Percentiles rank a stretch among this genome's conserved stretches.
phyloP scores from a whole-genome alignment of 192 early-diverging fungal genomes.

The Mycoemilia scoparia region DNA sequence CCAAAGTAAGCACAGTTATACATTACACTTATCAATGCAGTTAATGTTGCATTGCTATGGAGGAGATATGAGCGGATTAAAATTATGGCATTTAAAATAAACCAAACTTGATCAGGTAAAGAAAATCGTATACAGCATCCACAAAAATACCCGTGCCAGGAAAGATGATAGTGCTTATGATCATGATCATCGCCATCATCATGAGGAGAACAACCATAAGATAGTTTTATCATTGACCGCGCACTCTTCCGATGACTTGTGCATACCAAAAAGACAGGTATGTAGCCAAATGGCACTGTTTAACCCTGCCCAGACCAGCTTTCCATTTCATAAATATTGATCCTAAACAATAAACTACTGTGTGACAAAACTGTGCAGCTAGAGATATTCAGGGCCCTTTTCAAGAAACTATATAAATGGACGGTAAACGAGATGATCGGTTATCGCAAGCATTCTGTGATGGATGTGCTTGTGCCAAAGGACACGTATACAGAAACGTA shows the following conservation, averaged over 20 bases:
- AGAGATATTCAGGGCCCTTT: conserved; percentile 35
- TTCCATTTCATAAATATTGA: not conserved
- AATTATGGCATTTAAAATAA: too few relatives aligned
- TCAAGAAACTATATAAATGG: conserved; percentile 54
- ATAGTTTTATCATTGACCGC: too few relatives aligned
- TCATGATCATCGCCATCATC: too few relatives aligned
- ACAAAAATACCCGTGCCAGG: too few relatives aligned
- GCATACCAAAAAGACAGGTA: not conserved
- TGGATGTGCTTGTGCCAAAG: conserved; percentile 53
- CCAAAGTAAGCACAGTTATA: conserved; percentile 14
- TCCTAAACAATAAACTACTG: conserved; percentile 10
- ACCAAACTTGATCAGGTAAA: too few relatives aligned
- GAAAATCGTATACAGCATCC: too few relatives aligned
- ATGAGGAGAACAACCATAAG: too few relatives aligned
- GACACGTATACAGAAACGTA: conserved; percentile 47
- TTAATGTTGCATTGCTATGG: too few relatives aligned
- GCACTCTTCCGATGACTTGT: not conserved
- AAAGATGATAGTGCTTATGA: too few relatives aligned
- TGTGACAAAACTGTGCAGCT: conserved; percentile 23
- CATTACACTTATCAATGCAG: too few relatives aligned
- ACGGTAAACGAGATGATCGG: conserved; percentile 48
- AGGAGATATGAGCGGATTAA: too few relatives aligned
- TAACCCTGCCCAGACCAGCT: not conserved
- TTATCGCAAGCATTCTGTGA: conserved; percentile 46
- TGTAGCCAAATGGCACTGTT: conserved; percentile 2